These are phyloP conservation scores for Jatropha podagrica DNA, from an alignment of 441 rosid genomes.

Conservation along the genomic window DNA sequence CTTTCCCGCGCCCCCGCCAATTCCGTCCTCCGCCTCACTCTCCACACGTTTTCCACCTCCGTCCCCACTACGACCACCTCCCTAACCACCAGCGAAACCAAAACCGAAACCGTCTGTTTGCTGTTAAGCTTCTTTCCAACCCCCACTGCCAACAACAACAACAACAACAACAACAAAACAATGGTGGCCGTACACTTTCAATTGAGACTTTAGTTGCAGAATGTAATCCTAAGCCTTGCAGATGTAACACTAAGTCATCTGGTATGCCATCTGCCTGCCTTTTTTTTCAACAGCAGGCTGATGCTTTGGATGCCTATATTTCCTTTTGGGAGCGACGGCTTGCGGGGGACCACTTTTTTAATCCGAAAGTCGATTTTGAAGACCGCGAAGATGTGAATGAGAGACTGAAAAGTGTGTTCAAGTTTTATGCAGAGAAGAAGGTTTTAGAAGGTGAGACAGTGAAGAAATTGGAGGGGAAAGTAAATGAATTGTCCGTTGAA, in stretches of 20 bases:
- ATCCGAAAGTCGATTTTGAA: constrained; percentile 12
- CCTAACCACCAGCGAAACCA: too few relatives aligned
- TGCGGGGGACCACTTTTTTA: constrained; percentile 17
- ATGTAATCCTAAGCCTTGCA: constrained; percentile 15
- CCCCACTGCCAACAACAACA: background rate
- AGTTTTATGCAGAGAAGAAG: constrained; percentile 4
- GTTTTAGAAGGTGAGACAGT: constrained; percentile 6
- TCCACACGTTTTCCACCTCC: background rate
- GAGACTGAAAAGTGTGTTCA: constrained; percentile 12
- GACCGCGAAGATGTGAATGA: background rate
- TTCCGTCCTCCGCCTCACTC: background rate
- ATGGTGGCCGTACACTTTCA: background rate
- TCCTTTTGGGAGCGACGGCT: constrained; percentile 23
- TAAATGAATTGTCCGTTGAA: background rate
- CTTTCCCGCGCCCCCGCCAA: background rate
- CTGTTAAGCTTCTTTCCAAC: background rate
- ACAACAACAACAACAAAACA: too few relatives aligned
- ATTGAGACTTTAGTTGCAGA: constrained; percentile 13
- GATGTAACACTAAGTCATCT: background rate
- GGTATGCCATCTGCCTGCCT: background rate
- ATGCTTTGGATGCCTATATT: constrained; percentile 11
- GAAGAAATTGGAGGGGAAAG: constrained; percentile 13
- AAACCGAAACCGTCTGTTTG: background rate
- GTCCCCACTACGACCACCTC: background rate
- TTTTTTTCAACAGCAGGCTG: background rate